Evolutionary conservation across 495 filamentous ascomycete genomes (phyloP), one percentile per base, ranked within the genome.

Genomic region (Sphaerosporella brunnea): DNA sequence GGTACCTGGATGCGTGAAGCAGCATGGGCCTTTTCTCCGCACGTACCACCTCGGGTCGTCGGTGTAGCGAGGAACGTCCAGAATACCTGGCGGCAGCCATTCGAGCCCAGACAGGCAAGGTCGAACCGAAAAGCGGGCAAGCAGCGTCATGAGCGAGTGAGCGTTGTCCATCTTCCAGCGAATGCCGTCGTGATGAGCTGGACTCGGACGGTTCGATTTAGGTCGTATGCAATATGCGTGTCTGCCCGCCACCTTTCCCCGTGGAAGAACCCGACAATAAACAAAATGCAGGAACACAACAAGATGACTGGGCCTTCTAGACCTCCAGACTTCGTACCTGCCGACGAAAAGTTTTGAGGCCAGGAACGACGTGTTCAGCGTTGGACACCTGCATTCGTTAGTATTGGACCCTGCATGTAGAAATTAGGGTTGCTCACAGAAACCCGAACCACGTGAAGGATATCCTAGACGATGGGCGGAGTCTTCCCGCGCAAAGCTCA

Each of bases 311-410:
- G 35, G 4, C 28, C 7, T 32, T n/a, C n/a, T n/a, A n/a, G 7
- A 32, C 7, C 5, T 9, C 24, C 26, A 11, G 40, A 26, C 40
- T 1, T 20, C 3, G 40, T 43, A 25, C 40, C 40, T 26, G 40
- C 26, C 40, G 40, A 24, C 3, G 23, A 26, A 43, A 43, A 43
- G 40, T 1, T 26, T 43, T 43, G 18, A 11, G 15, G 8, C 40
- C 40, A 56, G 49, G 50, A 58, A 58, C 54, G 49, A 58, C 55
- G 55, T 58, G 55, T 58, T 38, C 53, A 45, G 45, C 36, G 40
- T 55, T 34, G 45, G 35, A 57, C 41, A 26, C 51, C 51, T 51
- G 48, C 51, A 54, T 47, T 51, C 38, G 28, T 47, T 20, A 35
- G 30, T 15, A 28, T 16, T 42, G 43, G 55, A 53, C 54, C 53